Base-by-base conservation (phyloP, 2,329 filamentous ascomycete species). In the Penicillium frequentans region DNA sequence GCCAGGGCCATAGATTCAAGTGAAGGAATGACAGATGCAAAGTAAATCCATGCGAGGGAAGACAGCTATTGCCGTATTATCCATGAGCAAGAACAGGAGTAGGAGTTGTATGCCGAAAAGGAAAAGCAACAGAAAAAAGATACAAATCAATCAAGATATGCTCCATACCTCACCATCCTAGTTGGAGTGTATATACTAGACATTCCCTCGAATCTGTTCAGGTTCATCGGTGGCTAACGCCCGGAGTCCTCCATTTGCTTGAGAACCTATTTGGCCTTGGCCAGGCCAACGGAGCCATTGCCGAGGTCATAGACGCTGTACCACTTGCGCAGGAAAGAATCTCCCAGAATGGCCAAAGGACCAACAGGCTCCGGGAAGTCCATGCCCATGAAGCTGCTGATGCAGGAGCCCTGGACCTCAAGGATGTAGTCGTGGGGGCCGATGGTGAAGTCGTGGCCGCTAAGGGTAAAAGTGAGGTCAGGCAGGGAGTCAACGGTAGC, bases 361-460 rank as follows among this genome's bases (percentile, higher is more conserved):
- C 95, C 93, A 58, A 90, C 88, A 39, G 92, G 92, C 72, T 88
- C 90, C 56, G 92, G 80, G 80, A 91, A 87, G 76, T 93, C 95
- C 88, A 98, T 96, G 69, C 92, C 93, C 87, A 96, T 96, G 81
- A 99, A 96, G 67, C 91, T 90, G 61, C 92, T 97, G 78, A 99
- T 96, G 79, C 95, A 99, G 75, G 89, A 93, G 68, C 93, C 95
- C 73, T 93, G 90, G 44, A 97, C 86, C 79, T 99, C 93, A 42
- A 99, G 87, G 67, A 97, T 93, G 82, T 99, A 99, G 81, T 99
- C 95, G 64, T 89, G 89, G 16, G 95, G 81, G 55, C 84, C 82
- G 68, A 99, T 96, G 73, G 87, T 89, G 83, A 98, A 99, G 82
- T 97, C 90, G 81, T 96, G 86, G 64, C 95, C 95, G 65, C 86